phyloP scores from a whole-genome alignment of 495 filamentous ascomycete species.

The Halenospora varia region DNA sequence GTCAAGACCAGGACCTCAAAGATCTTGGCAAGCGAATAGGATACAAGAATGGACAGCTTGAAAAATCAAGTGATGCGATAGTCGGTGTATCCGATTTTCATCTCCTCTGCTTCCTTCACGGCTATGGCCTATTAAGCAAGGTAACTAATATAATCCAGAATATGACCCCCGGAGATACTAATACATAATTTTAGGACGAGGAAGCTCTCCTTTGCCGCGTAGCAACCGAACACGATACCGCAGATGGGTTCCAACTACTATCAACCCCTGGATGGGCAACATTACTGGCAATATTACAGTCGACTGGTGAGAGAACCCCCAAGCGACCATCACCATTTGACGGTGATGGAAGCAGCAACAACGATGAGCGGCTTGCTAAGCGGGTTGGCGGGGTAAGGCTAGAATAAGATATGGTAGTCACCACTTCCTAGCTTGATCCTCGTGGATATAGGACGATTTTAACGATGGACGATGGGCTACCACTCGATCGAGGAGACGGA shows the following conservation, averaged over 20 bases:
- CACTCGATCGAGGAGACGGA: too few relatives aligned
- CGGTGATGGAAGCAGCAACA: constrained; percentile 28
- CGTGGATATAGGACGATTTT: constrained; percentile 15
- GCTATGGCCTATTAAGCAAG: constrained; percentile 76
- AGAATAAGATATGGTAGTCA: constrained; percentile 35
- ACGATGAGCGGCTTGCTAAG: constrained; percentile 86
- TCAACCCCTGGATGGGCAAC: constrained; percentile 89
- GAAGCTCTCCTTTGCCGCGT: constrained; percentile 81
- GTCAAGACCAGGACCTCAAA: constrained; percentile 72
- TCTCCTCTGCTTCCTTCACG: constrained; percentile 80
- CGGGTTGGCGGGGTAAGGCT: constrained; percentile 97
- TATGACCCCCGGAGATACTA: constrained; percentile 8
- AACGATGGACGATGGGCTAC: not conserved
- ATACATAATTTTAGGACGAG: constrained; percentile 63
- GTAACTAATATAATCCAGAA: too few relatives aligned
- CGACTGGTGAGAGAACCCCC: constrained; percentile 93
- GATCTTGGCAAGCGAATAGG: constrained; percentile 59
- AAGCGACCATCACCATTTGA: constrained; percentile 63
- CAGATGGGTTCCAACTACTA: constrained; percentile 74
- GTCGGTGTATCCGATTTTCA: constrained; percentile 86
- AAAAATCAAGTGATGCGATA: constrained; percentile 50
- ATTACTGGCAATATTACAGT: constrained; percentile 84
- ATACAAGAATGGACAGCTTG: constrained; percentile 44
- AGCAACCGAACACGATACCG: constrained; percentile 70
- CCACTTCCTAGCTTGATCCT: constrained; percentile 19